These are phyloP conservation scores for Colletotrichum sp. DNA, from an alignment of 2,329 filamentous ascomycete species.

Conservation along the genomic window DNA sequence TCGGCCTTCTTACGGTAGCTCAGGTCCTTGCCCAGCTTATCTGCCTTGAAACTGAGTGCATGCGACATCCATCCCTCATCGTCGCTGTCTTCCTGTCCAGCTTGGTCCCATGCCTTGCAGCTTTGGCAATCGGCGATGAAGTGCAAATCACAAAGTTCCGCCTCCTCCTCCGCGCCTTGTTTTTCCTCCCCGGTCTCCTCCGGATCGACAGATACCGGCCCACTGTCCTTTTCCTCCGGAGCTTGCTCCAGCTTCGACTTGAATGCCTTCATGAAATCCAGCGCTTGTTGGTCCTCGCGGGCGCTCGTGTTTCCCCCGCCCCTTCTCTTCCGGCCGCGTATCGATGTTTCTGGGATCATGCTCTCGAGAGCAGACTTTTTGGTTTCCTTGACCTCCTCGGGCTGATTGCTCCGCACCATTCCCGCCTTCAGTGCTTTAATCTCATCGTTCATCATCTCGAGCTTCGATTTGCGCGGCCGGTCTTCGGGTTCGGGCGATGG, in stretches of 20 bases:
- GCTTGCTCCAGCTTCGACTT: conserved; percentile 73
- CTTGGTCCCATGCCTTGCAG: conserved; percentile 82
- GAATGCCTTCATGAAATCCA: conserved; percentile 81
- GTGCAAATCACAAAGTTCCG: conserved; percentile 85
- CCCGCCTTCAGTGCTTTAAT: conserved; percentile 82
- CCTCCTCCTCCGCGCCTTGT: conserved; percentile 67
- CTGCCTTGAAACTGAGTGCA: conserved; percentile 83
- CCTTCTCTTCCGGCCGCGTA: conserved; percentile 72
- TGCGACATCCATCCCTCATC: conserved; percentile 86
- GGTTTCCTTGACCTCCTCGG: conserved; percentile 57
- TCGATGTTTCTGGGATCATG: conserved; percentile 76
- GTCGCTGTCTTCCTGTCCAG: conserved; percentile 61
- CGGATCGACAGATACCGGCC: conserved; percentile 23
- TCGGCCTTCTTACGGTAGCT: conserved; percentile 90
- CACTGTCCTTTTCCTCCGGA: conserved; percentile 41
- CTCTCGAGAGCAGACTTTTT: conserved; percentile 73
- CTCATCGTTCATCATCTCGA: conserved; percentile 79
- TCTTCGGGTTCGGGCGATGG: conserved; percentile 39
- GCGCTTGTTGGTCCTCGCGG: conserved; percentile 65
- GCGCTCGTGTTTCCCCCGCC: conserved; percentile 59
- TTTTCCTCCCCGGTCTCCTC: conserved; percentile 27
- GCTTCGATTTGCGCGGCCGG: conserved; percentile 48
- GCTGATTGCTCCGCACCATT: conserved; percentile 71
- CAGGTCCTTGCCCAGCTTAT: conserved; percentile 89
- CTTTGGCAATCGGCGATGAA: conserved; percentile 97